Evolutionary conservation across 768 basidiomycete genomes (phyloP), one percentile per base, ranked within the genome.

Genomic region (Lactarius trivialis): DNA sequence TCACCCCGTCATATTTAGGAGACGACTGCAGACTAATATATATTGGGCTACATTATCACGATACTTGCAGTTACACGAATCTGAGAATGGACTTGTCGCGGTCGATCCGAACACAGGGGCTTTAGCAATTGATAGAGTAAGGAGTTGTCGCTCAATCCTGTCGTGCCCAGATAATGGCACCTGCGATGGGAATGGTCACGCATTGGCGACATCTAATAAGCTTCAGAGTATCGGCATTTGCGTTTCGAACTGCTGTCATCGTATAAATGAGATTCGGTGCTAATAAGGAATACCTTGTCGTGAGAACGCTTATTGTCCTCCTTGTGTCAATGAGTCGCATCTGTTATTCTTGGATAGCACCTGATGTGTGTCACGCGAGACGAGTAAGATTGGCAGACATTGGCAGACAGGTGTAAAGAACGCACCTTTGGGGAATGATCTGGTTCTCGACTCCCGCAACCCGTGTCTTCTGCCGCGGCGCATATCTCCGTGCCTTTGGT

Each of bases 291-390:
- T 60, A 86, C 90, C 78, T 98, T 98, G 73, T 93, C 92, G 67
- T 98, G 95, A 26, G 98, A 77, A 51, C 85, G 86, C 67, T 96
- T 93, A 74, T 98, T 98, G 71, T 98, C 96, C 70, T 98, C 94
- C 72, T 99, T 99, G 93, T 96, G 68, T 99, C 97, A 66, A 99
- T 99, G 17, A 99, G 86, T 65, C 96, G 94, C 0, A 94, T 98
- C 73, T 98, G 97, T 69, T 98, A 98, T 73, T 98, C 97, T 81
- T 97, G 93, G 61, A 99, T 98, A 49, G 97, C 97, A 67, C 97
- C 96, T 55, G 7, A 9, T n/a, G n/a, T 21, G 34, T 12, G 32
- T 57, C n/a, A 28, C n/a, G 37, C 60, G 53, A 60, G 59, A 28
- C 8, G 5, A 15, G 28, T 15, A 5, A 45, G 3, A n/a, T 48